Evolutionary conservation across 164 flowering plant species (phyloP).

Genomic region (Dillenia turbinata): DNA sequence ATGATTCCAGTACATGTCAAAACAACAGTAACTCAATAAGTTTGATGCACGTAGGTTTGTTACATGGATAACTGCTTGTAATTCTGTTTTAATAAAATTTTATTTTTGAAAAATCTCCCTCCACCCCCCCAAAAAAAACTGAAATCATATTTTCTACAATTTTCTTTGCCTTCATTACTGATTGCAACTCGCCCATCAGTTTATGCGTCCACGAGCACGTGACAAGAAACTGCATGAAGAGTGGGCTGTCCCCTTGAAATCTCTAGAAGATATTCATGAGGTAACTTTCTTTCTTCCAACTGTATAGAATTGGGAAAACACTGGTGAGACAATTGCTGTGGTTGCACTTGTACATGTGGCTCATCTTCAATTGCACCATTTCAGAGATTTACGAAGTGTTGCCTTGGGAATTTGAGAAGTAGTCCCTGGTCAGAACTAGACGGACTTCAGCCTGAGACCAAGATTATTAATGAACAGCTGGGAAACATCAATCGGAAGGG

Average conservation of each 20-base stretch:
- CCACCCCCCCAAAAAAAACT: too few species aligned
- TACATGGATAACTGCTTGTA: too few species aligned
- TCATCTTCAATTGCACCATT: background rate
- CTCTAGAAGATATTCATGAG: constrained; percentile 72
- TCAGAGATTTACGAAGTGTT: constrained; percentile 67
- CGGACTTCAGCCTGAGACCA: constrained; percentile 93
- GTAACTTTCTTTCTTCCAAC: constrained; percentile 22
- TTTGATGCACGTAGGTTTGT: too few species aligned
- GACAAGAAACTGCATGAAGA: constrained; percentile 86
- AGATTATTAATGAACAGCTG: constrained; percentile 75
- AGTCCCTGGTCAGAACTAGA: constrained; percentile 96
- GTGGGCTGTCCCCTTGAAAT: constrained; percentile 80
- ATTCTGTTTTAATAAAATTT: too few species aligned
- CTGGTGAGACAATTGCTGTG: background rate
- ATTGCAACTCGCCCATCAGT: constrained; percentile 34
- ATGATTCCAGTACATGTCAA: too few species aligned
- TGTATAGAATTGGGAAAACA: background rate
- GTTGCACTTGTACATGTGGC: background rate
- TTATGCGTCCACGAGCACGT: constrained; percentile 92
- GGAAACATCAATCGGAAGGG: constrained; percentile 74
- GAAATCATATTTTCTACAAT: too few species aligned
- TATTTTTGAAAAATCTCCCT: too few species aligned
- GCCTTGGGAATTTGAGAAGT: constrained; percentile 76
- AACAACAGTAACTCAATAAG: too few species aligned
- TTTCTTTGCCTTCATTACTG: too few species aligned